These are phyloP conservation scores for Oryza nivara DNA, from an alignment of 176 grass and related monocot species.

Conservation along the genomic window DNA sequence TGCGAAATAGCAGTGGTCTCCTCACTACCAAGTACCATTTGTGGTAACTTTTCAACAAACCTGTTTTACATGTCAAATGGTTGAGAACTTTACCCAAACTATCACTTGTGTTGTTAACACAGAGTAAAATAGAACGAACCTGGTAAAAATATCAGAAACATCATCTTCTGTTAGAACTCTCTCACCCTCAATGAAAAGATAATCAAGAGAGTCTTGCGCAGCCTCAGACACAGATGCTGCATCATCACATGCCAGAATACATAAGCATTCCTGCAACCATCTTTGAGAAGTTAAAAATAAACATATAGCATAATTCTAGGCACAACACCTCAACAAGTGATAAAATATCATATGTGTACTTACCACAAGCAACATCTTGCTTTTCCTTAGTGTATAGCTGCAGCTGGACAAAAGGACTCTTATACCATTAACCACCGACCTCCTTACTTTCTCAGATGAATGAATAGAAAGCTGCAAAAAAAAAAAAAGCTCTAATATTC, in stretches of 20 bases:
- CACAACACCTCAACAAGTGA: conserved; percentile 4
- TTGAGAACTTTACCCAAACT: conserved; percentile 37
- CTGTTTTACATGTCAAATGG: conserved; percentile 58
- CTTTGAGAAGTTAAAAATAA: conserved; percentile 44
- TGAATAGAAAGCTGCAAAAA: conserved; percentile 79
- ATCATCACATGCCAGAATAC: conserved; percentile 77
- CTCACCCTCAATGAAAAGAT: conserved; percentile 62
- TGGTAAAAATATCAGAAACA: conserved; percentile 84
- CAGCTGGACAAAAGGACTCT: conserved; percentile 76
- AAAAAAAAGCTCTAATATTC: conserved; percentile 15
- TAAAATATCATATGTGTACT: conserved; percentile 36
- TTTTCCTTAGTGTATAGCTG: conserved; percentile 55
- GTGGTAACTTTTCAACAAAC: conserved; percentile 72
- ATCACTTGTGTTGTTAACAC: conserved; percentile 42
- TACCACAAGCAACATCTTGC: conserved; percentile 89
- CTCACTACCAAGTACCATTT: conserved; percentile 79
- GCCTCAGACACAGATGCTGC: conserved; percentile 66
- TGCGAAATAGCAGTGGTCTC: conserved; percentile 75
- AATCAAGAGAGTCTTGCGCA: conserved; percentile 72
- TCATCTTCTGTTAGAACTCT: conserved; percentile 74
- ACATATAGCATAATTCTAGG: conserved; percentile 33
- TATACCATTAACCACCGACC: conserved; percentile 66
- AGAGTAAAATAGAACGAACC: conserved; percentile 54
- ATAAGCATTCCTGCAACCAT: conserved; percentile 84
- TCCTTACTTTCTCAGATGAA: conserved; percentile 89